Conservation (phyloP, 768 basidiomycete species). For the Cyclocybe aegerita region DNA sequence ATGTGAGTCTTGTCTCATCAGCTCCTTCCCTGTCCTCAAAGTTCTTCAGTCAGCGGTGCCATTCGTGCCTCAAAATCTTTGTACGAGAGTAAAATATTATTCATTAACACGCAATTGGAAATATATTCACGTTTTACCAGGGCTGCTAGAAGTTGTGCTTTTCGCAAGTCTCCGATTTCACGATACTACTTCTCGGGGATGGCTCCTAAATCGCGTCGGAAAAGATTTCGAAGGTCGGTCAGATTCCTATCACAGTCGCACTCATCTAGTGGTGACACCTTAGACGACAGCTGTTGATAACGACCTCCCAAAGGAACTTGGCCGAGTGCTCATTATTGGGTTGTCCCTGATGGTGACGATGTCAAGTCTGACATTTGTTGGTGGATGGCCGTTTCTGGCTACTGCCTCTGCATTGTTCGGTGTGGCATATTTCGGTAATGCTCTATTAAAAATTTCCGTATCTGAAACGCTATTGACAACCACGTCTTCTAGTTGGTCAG, state of each 20-base stretch:
- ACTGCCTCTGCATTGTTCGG: background rate
- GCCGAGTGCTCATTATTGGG: conserved; percentile 68
- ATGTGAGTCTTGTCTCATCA: conserved; percentile 36
- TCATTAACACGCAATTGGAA: conserved; percentile 66
- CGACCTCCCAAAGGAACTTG: conserved; percentile 81
- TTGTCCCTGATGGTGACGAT: conserved; percentile 71
- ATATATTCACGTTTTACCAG: conserved; percentile 25
- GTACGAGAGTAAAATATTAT: conserved; percentile 72
- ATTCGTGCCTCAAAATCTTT: conserved; percentile 54
- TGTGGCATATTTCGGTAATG: background rate
- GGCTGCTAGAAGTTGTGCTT: conserved; percentile 74
- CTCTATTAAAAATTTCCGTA: background rate
- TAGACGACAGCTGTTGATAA: conserved; percentile 68
- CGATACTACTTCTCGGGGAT: conserved; percentile 86
- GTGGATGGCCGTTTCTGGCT: conserved; percentile 65
- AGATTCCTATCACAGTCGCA: background rate
- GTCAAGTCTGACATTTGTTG: conserved; percentile 71
- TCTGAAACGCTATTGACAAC: no score
- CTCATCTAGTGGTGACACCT: background rate
- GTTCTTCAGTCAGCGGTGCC: conserved; percentile 52
- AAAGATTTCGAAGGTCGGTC: conserved; percentile 78
- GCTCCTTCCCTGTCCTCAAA: conserved; percentile 4
- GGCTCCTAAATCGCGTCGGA: conserved; percentile 77
- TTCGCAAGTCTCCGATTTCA: conserved; percentile 93
- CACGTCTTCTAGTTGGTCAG: no score